These are phyloP conservation scores for Yamadazyma triangularis DNA, from an alignment of 1,139 yeast genomes.

Conservation along the genomic window DNA sequence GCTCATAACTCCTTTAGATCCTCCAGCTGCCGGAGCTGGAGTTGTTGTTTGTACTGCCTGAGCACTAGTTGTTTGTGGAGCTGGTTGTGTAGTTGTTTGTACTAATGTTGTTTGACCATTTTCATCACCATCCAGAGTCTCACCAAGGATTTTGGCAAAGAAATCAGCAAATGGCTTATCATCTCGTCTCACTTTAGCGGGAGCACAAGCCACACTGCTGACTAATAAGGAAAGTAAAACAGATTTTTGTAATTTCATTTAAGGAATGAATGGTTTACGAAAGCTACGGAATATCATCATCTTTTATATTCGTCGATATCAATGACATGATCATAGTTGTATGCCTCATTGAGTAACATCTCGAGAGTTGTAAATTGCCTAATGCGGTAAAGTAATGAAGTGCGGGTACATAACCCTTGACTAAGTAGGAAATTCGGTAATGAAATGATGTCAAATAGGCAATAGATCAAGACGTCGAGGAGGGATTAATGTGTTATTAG, in stretches of 20 bases:
- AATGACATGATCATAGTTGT: too few relatives aligned
- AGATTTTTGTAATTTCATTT: slow-evolving; percentile 9
- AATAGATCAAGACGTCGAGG: too few relatives aligned
- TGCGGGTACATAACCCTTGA: too few relatives aligned
- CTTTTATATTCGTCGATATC: too few relatives aligned
- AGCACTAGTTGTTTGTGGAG: slow-evolving; percentile 1
- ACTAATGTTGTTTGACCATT: not conserved
- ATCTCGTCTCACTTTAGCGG: slow-evolving; percentile 5
- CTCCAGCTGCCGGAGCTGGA: slow-evolving; percentile 14
- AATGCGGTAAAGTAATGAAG: too few relatives aligned
- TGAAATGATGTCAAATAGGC: too few relatives aligned
- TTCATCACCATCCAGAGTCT: not conserved
- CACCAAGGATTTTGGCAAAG: not conserved
- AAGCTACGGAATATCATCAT: not conserved
- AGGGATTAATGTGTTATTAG: too few relatives aligned
- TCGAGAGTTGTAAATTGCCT: too few relatives aligned
- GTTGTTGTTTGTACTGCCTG: slow-evolving; percentile 6
- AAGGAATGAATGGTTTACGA: not conserved
- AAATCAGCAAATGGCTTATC: not conserved
- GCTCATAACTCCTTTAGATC: slow-evolving; percentile 10
- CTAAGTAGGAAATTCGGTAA: too few relatives aligned
- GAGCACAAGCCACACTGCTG: slow-evolving; percentile 8
- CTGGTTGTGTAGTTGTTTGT: slow-evolving; percentile 1
- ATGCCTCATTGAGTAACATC: too few relatives aligned
- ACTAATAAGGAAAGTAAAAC: slow-evolving; percentile 8